Conservation (phyloP, 257 asterid species). For the Thymus quinquecostatus region DNA sequence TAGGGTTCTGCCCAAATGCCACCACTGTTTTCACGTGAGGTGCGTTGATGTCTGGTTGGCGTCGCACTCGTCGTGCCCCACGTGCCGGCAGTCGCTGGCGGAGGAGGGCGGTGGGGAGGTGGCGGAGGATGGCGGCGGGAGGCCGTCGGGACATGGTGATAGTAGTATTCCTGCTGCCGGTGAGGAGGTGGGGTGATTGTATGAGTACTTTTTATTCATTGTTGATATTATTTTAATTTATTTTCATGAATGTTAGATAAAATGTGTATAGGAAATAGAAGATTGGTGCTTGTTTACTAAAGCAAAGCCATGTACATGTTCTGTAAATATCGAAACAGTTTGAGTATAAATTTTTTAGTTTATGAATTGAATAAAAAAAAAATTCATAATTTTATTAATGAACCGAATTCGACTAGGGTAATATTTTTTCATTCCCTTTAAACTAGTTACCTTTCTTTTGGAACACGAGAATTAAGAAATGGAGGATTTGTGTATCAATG, state of each 20-base stretch:
- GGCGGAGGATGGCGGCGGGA: slow-evolving; percentile 31
- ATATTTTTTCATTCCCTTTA: no score
- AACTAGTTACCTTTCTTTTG: no score
- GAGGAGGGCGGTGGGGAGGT: slow-evolving; percentile 33
- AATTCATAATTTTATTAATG: no score
- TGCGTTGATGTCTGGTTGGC: slow-evolving; percentile 78
- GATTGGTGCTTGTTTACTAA: no score
- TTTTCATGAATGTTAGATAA: background rate
- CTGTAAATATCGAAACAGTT: no score
- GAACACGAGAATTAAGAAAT: no score
- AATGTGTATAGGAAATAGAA: no score
- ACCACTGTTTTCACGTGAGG: slow-evolving; percentile 72
- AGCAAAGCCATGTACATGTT: no score
- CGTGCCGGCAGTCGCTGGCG: slow-evolving; percentile 68
- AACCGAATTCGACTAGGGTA: no score
- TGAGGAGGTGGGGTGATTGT: slow-evolving; percentile 50
- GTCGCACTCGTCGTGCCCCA: slow-evolving; percentile 77
- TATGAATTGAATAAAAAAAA: no score
- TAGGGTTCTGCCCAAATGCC: slow-evolving; percentile 70
- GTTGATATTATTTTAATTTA: background rate
- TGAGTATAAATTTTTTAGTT: no score
- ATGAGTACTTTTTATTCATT: background rate
- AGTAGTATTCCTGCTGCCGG: slow-evolving; percentile 31
- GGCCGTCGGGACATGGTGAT: slow-evolving; percentile 39
- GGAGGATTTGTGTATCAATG: no score